phyloP scores from a whole-genome alignment of 2,329 filamentous ascomycete species.

The Fusarium sacchari region DNA sequence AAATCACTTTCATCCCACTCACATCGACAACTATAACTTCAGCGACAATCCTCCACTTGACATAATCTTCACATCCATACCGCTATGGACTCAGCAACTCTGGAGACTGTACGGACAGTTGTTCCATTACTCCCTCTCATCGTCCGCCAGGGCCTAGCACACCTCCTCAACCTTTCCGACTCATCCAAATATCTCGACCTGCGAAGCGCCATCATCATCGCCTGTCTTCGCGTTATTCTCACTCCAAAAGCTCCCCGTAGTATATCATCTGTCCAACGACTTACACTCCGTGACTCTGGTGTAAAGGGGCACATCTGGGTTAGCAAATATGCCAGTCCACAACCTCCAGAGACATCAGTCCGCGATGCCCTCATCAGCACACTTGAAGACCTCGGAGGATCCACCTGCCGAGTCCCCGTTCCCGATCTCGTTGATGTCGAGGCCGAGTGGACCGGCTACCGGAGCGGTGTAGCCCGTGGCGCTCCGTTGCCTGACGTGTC shows the following conservation, averaged over 20 bases:
- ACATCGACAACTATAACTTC: neutral
- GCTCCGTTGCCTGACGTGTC: slow-evolving; percentile 64
- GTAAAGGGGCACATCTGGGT: slow-evolving; percentile 87
- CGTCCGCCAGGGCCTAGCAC: slow-evolving; percentile 68
- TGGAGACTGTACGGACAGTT: slow-evolving; percentile 46
- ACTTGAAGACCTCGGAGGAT: slow-evolving; percentile 52
- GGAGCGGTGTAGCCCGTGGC: slow-evolving; percentile 61
- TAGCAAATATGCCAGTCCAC: slow-evolving; percentile 72
- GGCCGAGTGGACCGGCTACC: slow-evolving; percentile 81
- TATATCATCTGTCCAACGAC: slow-evolving; percentile 70
- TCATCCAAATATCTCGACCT: slow-evolving; percentile 82
- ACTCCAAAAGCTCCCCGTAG: slow-evolving; percentile 56
- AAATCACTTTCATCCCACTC: slow-evolving; percentile 24
- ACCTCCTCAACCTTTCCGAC: slow-evolving; percentile 74
- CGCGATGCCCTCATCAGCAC: slow-evolving; percentile 67
- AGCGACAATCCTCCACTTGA: neutral
- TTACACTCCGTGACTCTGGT: slow-evolving; percentile 70
- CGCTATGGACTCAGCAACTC: slow-evolving; percentile 20
- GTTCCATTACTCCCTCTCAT: slow-evolving; percentile 70
- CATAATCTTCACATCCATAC: neutral
- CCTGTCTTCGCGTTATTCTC: slow-evolving; percentile 75
- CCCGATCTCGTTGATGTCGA: slow-evolving; percentile 68
- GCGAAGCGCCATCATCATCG: slow-evolving; percentile 76
- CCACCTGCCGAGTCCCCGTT: slow-evolving; percentile 42
- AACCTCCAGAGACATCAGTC: slow-evolving; percentile 65